Evolutionary conservation across 2,329 filamentous ascomycete genomes (phyloP), one percentile per base, ranked within the genome.

Genomic region (Trichothecium roseum): DNA sequence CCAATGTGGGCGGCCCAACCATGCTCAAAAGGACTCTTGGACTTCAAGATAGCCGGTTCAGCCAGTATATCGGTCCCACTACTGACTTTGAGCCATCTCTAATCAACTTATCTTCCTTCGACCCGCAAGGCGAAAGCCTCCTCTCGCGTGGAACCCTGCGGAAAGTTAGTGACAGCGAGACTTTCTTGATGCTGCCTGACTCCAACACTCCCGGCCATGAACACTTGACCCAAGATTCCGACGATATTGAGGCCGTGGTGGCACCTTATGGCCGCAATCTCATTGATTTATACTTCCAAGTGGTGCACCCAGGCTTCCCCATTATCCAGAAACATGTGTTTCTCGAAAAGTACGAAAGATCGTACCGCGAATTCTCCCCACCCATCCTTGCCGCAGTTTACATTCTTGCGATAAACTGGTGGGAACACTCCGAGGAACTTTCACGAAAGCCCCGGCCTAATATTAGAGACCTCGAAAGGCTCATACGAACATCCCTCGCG

Each of bases 361-460:
- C 78, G 29, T 75, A 84, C 47, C 72, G 74, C 36, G 78, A 84
- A 45, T 84, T 89, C 50, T 80, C 83, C 12, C 83, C 85, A 2
- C 74, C 82, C 9, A 63, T 91, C 18, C 66, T 93, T 13, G 84
- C 83, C 22, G 83, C 83, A 36, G 78, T 93, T 47, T 91, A 94
- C 50, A 76, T 94, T 17, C 64, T 94, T 17, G 84, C 87, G 8
- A 72, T 93, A 49, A 87, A 89, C 55, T 94, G 87, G 79, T 91
- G 87, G 78, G 77, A 85, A 35, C 71, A 84, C 42, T 81, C 78
- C 42, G 72, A 78, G 14, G 73, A 77, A 16, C 68, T 89, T 17
- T 72, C 76, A 28, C 63, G 66, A 15, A 63, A 74, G 17, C 73
- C 74, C 16, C 75, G 74, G 40, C 86, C 86, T 1, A 78, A 94